Conservation (phyloP, 1,284 basidiomycete species). For the Boletus mariae region DNA sequence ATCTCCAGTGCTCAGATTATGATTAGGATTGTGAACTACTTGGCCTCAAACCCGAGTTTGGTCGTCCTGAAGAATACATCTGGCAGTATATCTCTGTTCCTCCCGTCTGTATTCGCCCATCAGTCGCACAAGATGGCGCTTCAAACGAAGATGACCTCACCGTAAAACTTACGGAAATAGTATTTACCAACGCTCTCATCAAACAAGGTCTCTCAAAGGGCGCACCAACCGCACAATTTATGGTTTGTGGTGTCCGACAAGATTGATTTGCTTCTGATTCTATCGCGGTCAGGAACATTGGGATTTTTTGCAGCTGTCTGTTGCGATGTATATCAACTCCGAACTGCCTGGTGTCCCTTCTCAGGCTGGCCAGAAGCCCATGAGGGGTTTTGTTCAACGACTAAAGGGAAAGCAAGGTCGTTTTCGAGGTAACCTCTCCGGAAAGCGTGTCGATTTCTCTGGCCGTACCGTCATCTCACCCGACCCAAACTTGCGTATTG, state of each 20-base stretch:
- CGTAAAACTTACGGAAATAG: slow-evolving; percentile 96
- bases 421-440: slow-evolving; percentile 97
- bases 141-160: slow-evolving; percentile 99
- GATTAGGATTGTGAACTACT: slow-evolving; percentile 89
- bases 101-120: slow-evolving; percentile 96
- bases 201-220: slow-evolving; percentile 89
- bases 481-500: slow-evolving; percentile 96
- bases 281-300: slow-evolving; percentile 78
- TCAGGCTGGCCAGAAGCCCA: slow-evolving; percentile 84
- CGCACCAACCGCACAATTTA: slow-evolving; percentile 83
- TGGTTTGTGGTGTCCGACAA: slow-evolving; percentile 50
- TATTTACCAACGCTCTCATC: slow-evolving; percentile 92
- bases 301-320: slow-evolving; percentile 93
- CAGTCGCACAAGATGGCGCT: slow-evolving; percentile 94
- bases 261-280: slow-evolving; percentile 6
- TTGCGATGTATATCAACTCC: slow-evolving; percentile 99
- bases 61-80: slow-evolving; percentile 95
- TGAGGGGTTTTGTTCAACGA: slow-evolving; percentile 96
- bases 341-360: slow-evolving; percentile 91
- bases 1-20: slow-evolving; percentile 1
- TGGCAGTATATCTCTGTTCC: slow-evolving; percentile 99
- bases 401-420: slow-evolving; percentile 99
- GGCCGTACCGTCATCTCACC: slow-evolving; percentile 98
- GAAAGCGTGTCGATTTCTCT: slow-evolving; percentile 99
- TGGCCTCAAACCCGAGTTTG: slow-evolving; percentile 85